Evolutionary conservation across 2,329 filamentous ascomycete genomes (phyloP).

Genomic region (Exophiala sp.): DNA sequence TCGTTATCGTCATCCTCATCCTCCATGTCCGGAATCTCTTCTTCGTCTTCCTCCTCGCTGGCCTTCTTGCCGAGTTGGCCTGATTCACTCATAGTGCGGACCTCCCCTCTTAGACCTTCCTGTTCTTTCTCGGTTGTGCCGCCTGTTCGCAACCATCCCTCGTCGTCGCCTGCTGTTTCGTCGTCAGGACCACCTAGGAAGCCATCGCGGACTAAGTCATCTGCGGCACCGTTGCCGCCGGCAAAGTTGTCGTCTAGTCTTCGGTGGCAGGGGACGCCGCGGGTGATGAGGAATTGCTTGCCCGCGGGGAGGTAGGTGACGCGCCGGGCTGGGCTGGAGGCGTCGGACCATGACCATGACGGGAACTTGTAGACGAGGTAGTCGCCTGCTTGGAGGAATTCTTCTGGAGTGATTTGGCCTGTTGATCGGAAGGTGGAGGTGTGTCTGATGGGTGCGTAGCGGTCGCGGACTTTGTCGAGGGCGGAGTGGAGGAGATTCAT

Average conservation of each 20-base stretch:
- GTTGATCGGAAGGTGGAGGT: conserved; percentile 91
- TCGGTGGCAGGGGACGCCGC: conserved; percentile 89
- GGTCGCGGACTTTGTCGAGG: conserved; percentile 86
- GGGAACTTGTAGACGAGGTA: conserved; percentile 99
- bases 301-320: conserved; percentile 76
- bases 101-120: conserved; percentile 72
- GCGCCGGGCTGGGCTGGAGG: conserved; percentile 74
- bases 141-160: conserved; percentile 89
- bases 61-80: conserved; percentile 78
- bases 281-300: conserved; percentile 94
- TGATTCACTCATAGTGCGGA: conserved; percentile 82
- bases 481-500: conserved; percentile 95
- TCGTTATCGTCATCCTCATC: conserved; percentile 92
- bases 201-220: conserved; percentile 78
- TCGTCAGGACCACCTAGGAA: conserved; percentile 52
- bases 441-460: conserved; percentile 81
- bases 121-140: conserved; percentile 60
- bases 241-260: conserved; percentile 91
- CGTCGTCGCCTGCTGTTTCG: conserved; percentile 58
- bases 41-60: conserved; percentile 63
- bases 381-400: conserved; percentile 93
- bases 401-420: conserved; percentile 93
- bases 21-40: conserved; percentile 96
- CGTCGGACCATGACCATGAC: conserved; percentile 94
- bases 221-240: conserved; percentile 79